These are phyloP conservation scores for Rubroboletus pulcherrimus DNA, from an alignment of 768 basidiomycete genomes.

Conservation along the genomic window DNA sequence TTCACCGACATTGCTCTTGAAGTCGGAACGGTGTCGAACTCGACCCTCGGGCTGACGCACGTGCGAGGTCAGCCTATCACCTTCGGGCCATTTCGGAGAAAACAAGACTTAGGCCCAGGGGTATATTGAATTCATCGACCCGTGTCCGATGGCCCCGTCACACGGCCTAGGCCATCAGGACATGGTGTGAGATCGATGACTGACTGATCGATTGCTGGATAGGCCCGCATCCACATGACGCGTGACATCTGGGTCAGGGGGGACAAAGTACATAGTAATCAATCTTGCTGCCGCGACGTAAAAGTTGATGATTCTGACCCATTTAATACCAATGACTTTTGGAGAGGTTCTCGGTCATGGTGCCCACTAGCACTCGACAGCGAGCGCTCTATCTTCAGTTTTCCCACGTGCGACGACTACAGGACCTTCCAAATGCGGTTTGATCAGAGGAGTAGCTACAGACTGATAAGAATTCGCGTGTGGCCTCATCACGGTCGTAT, in stretches of 20 bases:
- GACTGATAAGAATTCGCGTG: too few species aligned
- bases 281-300: background rate
- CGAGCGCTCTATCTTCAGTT: background rate
- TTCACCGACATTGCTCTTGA: too few species aligned
- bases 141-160: background rate
- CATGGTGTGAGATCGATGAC: background rate
- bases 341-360: background rate
- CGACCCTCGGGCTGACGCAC: background rate
- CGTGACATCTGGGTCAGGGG: background rate
- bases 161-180: background rate
- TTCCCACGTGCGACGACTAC: conserved; percentile 24
- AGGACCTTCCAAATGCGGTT: conserved; percentile 31
- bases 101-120: background rate
- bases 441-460: conserved; percentile 1
- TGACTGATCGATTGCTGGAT: background rate
- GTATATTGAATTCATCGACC: background rate
- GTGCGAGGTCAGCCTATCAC: background rate
- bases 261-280: background rate
- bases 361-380: background rate
- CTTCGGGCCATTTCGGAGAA: background rate
- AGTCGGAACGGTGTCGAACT: background rate
- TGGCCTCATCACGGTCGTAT: background rate
- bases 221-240: background rate
- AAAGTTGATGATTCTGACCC: background rate
- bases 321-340: background rate